A percentile compares a stretch with the other conserved stretches of the same genome.
These are phyloP conservation scores for Pulveroboletus sp. DNA, from an alignment of 768 basidiomycete species.

Conservation along the genomic window DNA sequence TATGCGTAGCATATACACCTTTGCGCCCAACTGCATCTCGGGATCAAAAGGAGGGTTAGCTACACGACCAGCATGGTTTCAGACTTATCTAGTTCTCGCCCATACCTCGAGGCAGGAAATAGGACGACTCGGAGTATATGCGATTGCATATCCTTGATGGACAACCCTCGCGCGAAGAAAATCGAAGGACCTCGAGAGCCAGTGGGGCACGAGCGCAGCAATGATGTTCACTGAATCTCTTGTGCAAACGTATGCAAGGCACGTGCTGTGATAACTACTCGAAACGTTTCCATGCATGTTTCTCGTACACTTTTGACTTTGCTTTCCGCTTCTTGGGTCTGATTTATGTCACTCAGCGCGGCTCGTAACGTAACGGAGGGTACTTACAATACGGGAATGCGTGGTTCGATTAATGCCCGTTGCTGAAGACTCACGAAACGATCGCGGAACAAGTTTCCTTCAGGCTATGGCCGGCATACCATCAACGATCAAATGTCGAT, in stretches of 20 bases:
- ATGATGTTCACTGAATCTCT: no score
- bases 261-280: slow-evolving; percentile 28
- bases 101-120: no score
- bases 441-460: slow-evolving; percentile 91
- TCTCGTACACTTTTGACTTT: slow-evolving; percentile 66
- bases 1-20: no score
- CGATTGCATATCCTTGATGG: no score
- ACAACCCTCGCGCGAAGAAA: no score
- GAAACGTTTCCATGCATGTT: slow-evolving; percentile 76
- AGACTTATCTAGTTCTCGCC: no score
- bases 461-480: slow-evolving; percentile 51
- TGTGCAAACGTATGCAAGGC: background rate
- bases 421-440: slow-evolving; percentile 86
- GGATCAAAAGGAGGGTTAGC: no score
- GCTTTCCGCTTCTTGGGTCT: slow-evolving; percentile 34
- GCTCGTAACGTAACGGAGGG: slow-evolving; percentile 22
- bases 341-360: background rate
- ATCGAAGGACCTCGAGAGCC: no score
- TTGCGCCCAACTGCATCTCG: no score
- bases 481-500: background rate
- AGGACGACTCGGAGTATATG: no score
- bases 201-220: no score
- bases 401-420: slow-evolving; percentile 81
- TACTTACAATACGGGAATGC: slow-evolving; percentile 66
- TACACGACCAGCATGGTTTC: no score